Conservation (phyloP, 805 yeast genomes). For the Hanseniaspora meyeri region DNA sequence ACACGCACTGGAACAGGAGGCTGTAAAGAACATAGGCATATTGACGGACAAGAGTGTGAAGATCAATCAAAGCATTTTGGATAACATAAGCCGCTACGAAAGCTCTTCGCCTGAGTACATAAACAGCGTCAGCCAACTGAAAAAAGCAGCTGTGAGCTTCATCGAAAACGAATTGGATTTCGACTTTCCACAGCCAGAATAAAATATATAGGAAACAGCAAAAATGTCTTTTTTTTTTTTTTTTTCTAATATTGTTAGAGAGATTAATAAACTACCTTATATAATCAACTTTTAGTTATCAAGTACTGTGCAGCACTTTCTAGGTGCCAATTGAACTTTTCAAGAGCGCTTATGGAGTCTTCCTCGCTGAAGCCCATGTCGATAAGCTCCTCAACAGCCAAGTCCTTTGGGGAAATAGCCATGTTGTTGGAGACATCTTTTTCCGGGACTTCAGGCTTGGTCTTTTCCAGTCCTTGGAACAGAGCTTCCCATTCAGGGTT, state of each 20-base stretch:
- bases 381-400: constrained; percentile 63
- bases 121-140: constrained; percentile 1
- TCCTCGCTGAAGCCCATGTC: constrained; percentile 78
- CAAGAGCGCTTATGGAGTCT: constrained; percentile 57
- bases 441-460: constrained; percentile 15
- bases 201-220: neutral
- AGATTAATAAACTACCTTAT: neutral
- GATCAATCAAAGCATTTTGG: constrained; percentile 15
- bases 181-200: neutral
- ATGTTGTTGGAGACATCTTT: constrained; percentile 17
- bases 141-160: neutral
- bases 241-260: neutral
- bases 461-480: constrained; percentile 71
- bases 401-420: constrained; percentile 36
- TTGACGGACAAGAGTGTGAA: constrained; percentile 21
- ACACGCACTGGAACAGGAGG: constrained; percentile 19
- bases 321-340: constrained; percentile 57
- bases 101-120: neutral
- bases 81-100: neutral
- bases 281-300: constrained; percentile 3
- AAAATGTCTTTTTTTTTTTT: neutral
- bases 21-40: constrained; percentile 17
- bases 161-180: constrained; percentile 5
- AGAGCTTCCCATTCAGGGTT: constrained; percentile 89
- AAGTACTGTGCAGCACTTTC: constrained; percentile 80